Conservation (phyloP, 2,329 filamentous ascomycete species). For the Metarhizium album region DNA sequence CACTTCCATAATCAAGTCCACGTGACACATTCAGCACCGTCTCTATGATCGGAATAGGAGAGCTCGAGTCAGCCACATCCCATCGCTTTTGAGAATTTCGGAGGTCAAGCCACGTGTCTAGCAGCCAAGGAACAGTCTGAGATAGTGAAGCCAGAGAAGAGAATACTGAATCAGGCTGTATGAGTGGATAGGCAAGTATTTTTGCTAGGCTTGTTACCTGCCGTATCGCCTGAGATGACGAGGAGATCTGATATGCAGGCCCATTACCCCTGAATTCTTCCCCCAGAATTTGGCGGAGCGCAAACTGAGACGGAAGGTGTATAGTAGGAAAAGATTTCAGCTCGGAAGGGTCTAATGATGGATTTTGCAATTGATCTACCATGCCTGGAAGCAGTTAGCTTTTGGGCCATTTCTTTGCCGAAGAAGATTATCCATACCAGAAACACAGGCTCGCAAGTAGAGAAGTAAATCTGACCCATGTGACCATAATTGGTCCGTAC, state of each 20-base stretch:
- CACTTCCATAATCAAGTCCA: slow-evolving; percentile 10
- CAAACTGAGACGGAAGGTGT: slow-evolving; percentile 28
- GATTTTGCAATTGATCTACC: slow-evolving; percentile 24
- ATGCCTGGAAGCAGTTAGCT: slow-evolving; percentile 17
- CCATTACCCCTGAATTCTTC: slow-evolving; percentile 14
- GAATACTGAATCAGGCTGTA: slow-evolving; percentile 22
- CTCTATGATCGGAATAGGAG: slow-evolving; percentile 26
- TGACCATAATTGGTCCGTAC: slow-evolving; percentile 37
- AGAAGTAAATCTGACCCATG: slow-evolving; percentile 30
- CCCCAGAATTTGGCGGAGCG: slow-evolving; percentile 25
- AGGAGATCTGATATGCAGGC: slow-evolving; percentile 28
- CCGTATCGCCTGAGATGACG: slow-evolving; percentile 32
- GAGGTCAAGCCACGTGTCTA: slow-evolving; percentile 36
- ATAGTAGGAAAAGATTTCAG: slow-evolving; percentile 18
- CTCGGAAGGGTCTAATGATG: slow-evolving; percentile 15
- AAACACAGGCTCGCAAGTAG: slow-evolving; percentile 39
- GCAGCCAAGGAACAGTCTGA: slow-evolving; percentile 35
- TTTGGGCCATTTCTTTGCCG: background rate
- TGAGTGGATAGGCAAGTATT: slow-evolving; percentile 30
- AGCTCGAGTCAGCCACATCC: slow-evolving; percentile 18
- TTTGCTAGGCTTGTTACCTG: slow-evolving; percentile 34
- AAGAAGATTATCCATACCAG: slow-evolving; percentile 24
- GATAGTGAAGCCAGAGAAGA: slow-evolving; percentile 23
- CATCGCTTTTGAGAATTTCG: slow-evolving; percentile 29
- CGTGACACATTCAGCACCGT: slow-evolving; percentile 24